These are phyloP conservation scores for Trichosporon inkin DNA, from an alignment of 1,284 basidiomycete genomes.

Conservation along the genomic window DNA sequence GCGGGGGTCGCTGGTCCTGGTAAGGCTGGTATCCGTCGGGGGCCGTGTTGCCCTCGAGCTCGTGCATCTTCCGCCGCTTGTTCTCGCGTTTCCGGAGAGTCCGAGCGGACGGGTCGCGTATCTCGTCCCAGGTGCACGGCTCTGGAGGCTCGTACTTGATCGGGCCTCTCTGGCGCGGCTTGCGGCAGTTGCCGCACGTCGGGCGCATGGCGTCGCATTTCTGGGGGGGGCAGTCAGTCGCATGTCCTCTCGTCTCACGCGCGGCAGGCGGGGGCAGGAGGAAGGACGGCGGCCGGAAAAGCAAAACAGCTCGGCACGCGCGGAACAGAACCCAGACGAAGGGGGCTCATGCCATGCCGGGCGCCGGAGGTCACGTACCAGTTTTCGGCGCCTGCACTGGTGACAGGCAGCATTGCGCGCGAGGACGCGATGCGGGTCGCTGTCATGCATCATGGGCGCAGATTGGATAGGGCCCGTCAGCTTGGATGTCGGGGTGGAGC, in stretches of 20 bases:
- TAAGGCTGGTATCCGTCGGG: neutral
- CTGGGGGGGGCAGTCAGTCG: slow-evolving; percentile 16
- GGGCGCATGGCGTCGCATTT: slow-evolving; percentile 46
- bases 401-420: slow-evolving; percentile 46
- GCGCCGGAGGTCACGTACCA: slow-evolving; percentile 25
- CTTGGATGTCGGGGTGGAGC: neutral
- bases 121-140: slow-evolving; percentile 43
- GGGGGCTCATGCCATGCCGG: too few species aligned
- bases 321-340: too few species aligned
- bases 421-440: slow-evolving; percentile 29
- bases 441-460: slow-evolving; percentile 15
- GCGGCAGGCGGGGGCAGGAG: too few species aligned
- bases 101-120: slow-evolving; percentile 31
- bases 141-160: slow-evolving; percentile 25
- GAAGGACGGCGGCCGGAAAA: too few species aligned
- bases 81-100: slow-evolving; percentile 32
- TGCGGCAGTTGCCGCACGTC: slow-evolving; percentile 40
- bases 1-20: neutral
- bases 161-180: slow-evolving; percentile 33
- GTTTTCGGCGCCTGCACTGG: slow-evolving; percentile 41
- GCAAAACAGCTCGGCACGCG: too few species aligned
- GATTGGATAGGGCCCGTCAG: neutral
- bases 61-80: slow-evolving; percentile 14
- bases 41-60: neutral
- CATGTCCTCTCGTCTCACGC: neutral